phyloP scores from a whole-genome alignment of 2,329 filamentous ascomycete genomes.

The Ophiostoma sp. region DNA sequence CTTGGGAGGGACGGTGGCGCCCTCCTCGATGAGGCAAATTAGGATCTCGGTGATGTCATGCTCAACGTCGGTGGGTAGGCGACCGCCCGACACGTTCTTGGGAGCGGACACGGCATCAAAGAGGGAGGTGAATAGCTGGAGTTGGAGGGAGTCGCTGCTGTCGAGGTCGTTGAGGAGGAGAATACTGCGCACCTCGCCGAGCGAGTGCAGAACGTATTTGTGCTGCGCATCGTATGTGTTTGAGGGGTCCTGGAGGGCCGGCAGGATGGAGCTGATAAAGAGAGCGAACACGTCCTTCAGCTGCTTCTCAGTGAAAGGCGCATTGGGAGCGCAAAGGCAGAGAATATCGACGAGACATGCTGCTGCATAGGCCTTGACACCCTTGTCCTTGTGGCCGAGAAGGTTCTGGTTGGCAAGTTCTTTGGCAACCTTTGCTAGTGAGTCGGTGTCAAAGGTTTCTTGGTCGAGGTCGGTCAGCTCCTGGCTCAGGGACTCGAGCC shows the following conservation, averaged over 20 bases:
- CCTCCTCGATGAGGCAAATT: conserved; percentile 81
- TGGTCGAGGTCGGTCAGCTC: conserved; percentile 85
- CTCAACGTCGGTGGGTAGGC: conserved; percentile 87
- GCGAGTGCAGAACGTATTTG: conserved; percentile 80
- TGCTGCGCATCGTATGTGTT: conserved; percentile 92
- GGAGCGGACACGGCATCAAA: conserved; percentile 87
- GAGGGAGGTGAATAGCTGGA: conserved; percentile 76
- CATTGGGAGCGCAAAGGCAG: conserved; percentile 86
- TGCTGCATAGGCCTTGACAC: conserved; percentile 81
- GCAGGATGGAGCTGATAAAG: conserved; percentile 76
- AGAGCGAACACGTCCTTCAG: conserved; percentile 95
- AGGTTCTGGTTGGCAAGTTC: conserved; percentile 78
- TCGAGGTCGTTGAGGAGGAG: conserved; percentile 85
- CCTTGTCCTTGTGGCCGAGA: conserved; percentile 84
- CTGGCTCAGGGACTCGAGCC: conserved; percentile 72
- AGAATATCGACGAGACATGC: conserved; percentile 91
- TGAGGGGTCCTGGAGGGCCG: conserved; percentile 76
- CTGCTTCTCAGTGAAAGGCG: conserved; percentile 84
- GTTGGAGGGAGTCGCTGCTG: conserved; percentile 69
- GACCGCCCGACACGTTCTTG: conserved; percentile 69
- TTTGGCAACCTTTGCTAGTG: conserved; percentile 75
- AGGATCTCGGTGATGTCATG: conserved; percentile 86
- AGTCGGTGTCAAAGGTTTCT: conserved; percentile 75
- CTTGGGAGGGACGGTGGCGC: conserved; percentile 65
- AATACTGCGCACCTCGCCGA: conserved; percentile 91